These are phyloP conservation scores for Asterochloris erici DNA, from an alignment of 139 green algal species.

Conservation along the genomic window DNA sequence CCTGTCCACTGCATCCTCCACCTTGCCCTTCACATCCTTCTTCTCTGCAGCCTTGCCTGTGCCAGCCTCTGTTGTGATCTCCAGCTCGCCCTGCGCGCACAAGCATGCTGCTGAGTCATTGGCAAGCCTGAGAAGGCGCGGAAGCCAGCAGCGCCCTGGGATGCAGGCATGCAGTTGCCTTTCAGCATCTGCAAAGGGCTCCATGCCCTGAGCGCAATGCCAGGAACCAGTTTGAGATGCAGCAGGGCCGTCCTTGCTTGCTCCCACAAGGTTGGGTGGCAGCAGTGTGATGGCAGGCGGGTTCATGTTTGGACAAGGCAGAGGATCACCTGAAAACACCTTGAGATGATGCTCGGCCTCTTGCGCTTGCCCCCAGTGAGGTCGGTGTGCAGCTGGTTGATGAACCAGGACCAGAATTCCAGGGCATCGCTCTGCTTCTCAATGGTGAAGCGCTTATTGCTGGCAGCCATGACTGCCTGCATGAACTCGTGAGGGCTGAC, in stretches of 20 bases:
- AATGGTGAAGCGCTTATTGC: conserved; percentile 83
- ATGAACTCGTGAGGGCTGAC: conserved; percentile 96
- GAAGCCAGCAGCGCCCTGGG: too few relatives aligned
- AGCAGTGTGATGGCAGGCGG: background rate
- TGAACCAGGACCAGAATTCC: conserved; percentile 91
- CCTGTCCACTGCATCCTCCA: conserved; percentile 53
- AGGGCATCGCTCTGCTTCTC: conserved; percentile 82
- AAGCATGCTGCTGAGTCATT: background rate
- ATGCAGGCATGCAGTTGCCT: too few relatives aligned
- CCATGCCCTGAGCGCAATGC: too few relatives aligned
- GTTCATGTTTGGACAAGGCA: background rate
- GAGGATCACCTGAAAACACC: conserved; percentile 78
- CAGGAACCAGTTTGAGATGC: too few relatives aligned
- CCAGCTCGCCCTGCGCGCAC: conserved; percentile 70
- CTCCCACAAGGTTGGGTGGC: too few relatives aligned
- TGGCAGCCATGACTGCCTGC: conserved; percentile 75
- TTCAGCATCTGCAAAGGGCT: too few relatives aligned
- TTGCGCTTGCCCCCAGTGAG: conserved; percentile 82
- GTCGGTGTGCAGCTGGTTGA: conserved; percentile 89
- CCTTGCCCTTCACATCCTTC: conserved; percentile 5
- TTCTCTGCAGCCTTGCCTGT: conserved; percentile 52
- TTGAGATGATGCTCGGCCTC: conserved; percentile 78
- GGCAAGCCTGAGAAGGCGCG: too few relatives aligned
- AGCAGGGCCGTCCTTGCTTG: too few relatives aligned
- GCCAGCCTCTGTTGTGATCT: conserved; percentile 79